Evolutionary conservation across 805 yeast species (phyloP).

Genomic region (Candida oleophila): DNA sequence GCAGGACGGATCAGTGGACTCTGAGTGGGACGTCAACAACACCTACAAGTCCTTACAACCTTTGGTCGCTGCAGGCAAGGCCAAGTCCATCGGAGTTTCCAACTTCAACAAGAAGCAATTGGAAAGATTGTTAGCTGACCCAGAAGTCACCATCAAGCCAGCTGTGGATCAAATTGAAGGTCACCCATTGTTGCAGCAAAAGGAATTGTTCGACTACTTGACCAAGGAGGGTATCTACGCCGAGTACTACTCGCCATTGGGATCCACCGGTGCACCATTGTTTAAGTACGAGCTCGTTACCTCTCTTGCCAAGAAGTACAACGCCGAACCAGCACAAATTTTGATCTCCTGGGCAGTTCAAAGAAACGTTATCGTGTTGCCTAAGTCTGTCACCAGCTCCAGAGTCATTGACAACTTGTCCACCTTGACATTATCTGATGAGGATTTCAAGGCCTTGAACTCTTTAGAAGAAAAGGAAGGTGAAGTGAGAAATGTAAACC

Average conservation of each 20-base stretch:
- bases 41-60: conserved; percentile 46
- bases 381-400: conserved; percentile 36
- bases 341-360: conserved; percentile 40
- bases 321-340: conserved; percentile 32
- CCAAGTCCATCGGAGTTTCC: conserved; percentile 58
- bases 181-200: conserved; percentile 50
- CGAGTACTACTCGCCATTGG: conserved; percentile 34
- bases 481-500: conserved; percentile 19
- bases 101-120: conserved; percentile 48
- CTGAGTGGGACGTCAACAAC: conserved; percentile 29
- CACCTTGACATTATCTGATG: conserved; percentile 33
- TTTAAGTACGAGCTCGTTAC: conserved; percentile 28
- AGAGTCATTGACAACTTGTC: conserved; percentile 38
- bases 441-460: conserved; percentile 35
- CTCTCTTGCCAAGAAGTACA: conserved; percentile 29
- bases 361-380: conserved; percentile 39
- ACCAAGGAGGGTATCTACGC: conserved; percentile 34
- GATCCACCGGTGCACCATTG: conserved; percentile 35
- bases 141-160: conserved; percentile 39
- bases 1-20: conserved; percentile 15
- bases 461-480: conserved; percentile 32
- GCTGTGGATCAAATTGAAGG: conserved; percentile 51
- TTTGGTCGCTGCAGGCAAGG: conserved; percentile 23
- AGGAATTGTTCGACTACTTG: conserved; percentile 53
- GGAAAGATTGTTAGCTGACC: conserved; percentile 40